These are phyloP conservation scores for Hymenoscyphus fraxineus DNA, from an alignment of 2,329 filamentous ascomycete species.

Conservation along the genomic window DNA sequence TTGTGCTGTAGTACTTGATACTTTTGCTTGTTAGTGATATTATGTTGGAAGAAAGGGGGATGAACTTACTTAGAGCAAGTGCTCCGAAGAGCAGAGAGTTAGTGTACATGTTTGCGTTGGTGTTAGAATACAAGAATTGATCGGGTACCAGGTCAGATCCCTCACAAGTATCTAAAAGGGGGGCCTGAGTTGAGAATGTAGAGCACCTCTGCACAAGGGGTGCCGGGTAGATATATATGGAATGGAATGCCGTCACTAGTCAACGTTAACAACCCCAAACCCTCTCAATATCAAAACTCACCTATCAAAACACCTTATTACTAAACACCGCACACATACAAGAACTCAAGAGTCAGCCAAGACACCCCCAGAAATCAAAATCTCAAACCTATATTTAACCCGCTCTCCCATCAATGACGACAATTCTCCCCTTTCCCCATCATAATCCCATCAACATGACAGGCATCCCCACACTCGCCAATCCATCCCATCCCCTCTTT, in stretches of 20 bases:
- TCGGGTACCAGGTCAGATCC: neutral
- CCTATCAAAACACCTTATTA: neutral
- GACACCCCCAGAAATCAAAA: neutral
- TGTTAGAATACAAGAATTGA: neutral
- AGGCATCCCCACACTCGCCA: neutral
- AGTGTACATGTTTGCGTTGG: neutral
- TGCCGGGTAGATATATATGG: neutral
- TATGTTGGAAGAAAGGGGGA: neutral
- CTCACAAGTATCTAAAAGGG: neutral
- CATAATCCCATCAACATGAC: neutral
- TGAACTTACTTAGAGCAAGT: constrained; percentile 21
- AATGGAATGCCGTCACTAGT: neutral
- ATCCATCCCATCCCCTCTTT: neutral
- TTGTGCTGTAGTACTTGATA: constrained; percentile 20
- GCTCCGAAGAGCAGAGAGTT: constrained; percentile 6
- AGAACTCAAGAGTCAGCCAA: neutral
- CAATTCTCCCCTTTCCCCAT: no score
- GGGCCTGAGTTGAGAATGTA: no score
- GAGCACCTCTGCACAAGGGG: neutral
- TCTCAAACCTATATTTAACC: neutral
- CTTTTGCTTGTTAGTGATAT: constrained; percentile 11
- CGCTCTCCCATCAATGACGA: no score
- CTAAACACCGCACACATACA: neutral
- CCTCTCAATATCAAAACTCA: neutral
- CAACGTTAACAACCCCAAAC: neutral